These are phyloP conservation scores for Trifolium dubium DNA, from an alignment of 306 rosid species.

Conservation along the genomic window DNA sequence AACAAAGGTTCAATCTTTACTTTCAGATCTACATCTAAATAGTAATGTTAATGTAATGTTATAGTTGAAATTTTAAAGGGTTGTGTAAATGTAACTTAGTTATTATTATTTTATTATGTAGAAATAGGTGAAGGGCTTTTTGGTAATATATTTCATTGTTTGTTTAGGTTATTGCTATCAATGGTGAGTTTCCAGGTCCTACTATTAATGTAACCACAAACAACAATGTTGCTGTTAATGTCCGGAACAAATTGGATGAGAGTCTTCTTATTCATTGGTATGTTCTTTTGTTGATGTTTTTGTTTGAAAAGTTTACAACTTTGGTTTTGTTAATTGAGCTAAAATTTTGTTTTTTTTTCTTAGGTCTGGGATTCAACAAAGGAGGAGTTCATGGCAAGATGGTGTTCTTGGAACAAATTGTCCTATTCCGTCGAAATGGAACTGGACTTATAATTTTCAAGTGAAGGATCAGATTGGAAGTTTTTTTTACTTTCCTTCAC, in stretches of 20 bases:
- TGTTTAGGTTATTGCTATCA: constrained; percentile 88
- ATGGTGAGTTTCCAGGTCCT: constrained; percentile 88
- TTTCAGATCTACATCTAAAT: constrained; percentile 50
- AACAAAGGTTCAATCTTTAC: constrained; percentile 39
- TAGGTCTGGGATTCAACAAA: constrained; percentile 92
- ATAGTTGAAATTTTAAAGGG: constrained; percentile 27
- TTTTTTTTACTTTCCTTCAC: constrained; percentile 92
- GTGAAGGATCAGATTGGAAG: constrained; percentile 98
- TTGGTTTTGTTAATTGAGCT: constrained; percentile 38
- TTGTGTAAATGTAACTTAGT: constrained; percentile 12
- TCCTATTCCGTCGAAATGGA: constrained; percentile 98
- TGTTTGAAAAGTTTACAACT: neutral
- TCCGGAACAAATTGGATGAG: constrained; percentile 90
- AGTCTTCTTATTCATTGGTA: constrained; percentile 86
- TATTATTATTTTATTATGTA: neutral
- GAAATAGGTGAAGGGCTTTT: constrained; percentile 9
- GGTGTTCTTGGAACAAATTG: constrained; percentile 94
- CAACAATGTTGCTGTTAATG: constrained; percentile 82
- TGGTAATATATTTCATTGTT: constrained; percentile 36
- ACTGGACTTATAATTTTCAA: constrained; percentile 95
- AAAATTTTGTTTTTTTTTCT: constrained; percentile 22
- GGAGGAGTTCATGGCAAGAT: constrained; percentile 94
- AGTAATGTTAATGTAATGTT: constrained; percentile 8
- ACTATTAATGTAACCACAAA: constrained; percentile 82
- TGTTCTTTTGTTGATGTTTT: neutral